A percentile compares a stretch with the other conserved stretches of the same genome.
phyloP scores from a whole-genome alignment of 495 filamentous ascomycete genomes.

The Apiosordaria backusii region DNA sequence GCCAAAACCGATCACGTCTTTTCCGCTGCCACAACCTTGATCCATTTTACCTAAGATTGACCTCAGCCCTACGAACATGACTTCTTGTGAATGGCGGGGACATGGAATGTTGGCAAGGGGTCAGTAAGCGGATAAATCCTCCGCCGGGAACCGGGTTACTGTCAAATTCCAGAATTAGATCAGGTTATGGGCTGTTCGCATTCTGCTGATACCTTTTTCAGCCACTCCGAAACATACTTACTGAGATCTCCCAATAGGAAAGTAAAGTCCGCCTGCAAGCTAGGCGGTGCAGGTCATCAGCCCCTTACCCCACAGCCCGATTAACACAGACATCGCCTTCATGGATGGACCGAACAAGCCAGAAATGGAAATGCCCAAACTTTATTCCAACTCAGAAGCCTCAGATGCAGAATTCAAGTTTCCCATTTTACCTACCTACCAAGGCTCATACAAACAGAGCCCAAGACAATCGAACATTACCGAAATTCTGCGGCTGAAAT shows the following conservation, averaged over 20 bases:
- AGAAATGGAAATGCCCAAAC: background rate
- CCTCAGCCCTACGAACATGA: background rate
- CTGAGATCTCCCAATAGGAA: background rate
- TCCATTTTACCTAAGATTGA: background rate
- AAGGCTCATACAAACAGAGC: background rate
- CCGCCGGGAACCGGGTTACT: background rate
- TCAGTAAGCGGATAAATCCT: background rate
- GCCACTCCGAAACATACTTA: background rate
- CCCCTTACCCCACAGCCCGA: background rate
- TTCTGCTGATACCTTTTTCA: background rate
- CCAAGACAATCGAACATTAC: background rate
- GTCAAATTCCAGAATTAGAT: background rate
- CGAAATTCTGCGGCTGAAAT: background rate
- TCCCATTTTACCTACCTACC: background rate
- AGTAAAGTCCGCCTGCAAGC: background rate
- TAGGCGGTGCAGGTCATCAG: background rate
- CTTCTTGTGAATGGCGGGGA: too few species aligned
- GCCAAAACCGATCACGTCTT: background rate
- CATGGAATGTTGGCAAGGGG: too few species aligned
- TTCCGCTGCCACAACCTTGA: background rate
- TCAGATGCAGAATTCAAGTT: background rate
- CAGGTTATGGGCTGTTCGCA: background rate
- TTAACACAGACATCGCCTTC: background rate
- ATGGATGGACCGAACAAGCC: background rate
- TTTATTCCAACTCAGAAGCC: background rate